phyloP scores from a whole-genome alignment of 495 filamentous ascomycete species.

The Cercophora newfieldiana region DNA sequence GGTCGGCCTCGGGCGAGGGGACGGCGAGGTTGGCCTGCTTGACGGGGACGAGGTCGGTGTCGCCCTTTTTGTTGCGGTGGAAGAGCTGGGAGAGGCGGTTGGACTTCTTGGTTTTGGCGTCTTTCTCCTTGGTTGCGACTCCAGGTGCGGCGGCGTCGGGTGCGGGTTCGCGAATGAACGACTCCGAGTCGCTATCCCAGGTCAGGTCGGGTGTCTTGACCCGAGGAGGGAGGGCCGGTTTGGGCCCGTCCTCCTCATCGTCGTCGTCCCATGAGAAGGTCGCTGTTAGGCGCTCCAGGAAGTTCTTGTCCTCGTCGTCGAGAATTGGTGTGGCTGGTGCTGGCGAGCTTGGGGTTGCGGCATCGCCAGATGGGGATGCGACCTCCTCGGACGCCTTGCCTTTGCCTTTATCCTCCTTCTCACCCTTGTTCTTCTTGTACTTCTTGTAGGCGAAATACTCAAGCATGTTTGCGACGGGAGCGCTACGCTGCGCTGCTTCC shows the following conservation, averaged over 20 bases:
- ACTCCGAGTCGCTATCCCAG: slow-evolving; percentile 41
- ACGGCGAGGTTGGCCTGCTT: slow-evolving; percentile 21
- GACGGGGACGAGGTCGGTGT: neutral
- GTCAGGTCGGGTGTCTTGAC: slow-evolving; percentile 47
- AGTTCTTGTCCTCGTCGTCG: slow-evolving; percentile 44
- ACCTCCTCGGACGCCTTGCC: slow-evolving; percentile 28
- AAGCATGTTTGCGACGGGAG: slow-evolving; percentile 35
- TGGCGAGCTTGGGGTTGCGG: slow-evolving; percentile 5
- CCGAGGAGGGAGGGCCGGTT: slow-evolving; percentile 44
- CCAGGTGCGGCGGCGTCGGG: neutral
- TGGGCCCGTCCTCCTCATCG: slow-evolving; percentile 38
- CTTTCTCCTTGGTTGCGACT: slow-evolving; percentile 2
- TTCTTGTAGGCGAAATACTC: slow-evolving; percentile 46
- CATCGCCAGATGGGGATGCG: neutral
- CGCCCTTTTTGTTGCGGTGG: slow-evolving; percentile 16
- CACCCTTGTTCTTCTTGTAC: slow-evolving; percentile 45
- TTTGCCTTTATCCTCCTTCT: slow-evolving; percentile 36
- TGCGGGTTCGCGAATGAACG: slow-evolving; percentile 24
- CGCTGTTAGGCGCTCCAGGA: slow-evolving; percentile 45
- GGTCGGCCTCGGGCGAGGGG: slow-evolving; percentile 40
- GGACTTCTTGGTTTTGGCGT: slow-evolving; percentile 18
- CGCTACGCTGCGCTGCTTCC: neutral
- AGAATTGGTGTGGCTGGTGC: slow-evolving; percentile 32
- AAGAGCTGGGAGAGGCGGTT: slow-evolving; percentile 32
- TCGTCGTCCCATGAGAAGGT: slow-evolving; percentile 20